A percentile compares a stretch with the other conserved stretches of the same genome.
These are phyloP conservation scores for Rhamnella rubrinervis DNA, from an alignment of 331 rosid species.

Conservation along the genomic window DNA sequence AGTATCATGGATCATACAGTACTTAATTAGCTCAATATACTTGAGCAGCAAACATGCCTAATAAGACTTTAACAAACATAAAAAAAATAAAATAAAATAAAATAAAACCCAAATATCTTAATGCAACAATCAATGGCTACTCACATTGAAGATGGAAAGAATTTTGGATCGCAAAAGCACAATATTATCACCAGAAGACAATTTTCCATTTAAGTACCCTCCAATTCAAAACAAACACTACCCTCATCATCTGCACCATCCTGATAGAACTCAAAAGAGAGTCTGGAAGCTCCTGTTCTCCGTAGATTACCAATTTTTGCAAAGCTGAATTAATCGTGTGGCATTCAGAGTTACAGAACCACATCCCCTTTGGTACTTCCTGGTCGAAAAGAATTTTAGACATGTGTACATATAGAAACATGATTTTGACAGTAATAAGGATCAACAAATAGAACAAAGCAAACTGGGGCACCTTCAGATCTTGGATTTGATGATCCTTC, in stretches of 20 bases:
- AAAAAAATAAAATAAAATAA: no score
- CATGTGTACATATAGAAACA: slow-evolving; percentile 1
- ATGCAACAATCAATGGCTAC: slow-evolving; percentile 15
- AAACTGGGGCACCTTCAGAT: slow-evolving; percentile 46
- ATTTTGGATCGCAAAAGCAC: slow-evolving; percentile 56
- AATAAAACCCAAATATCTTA: background rate
- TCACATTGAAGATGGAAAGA: slow-evolving; percentile 64
- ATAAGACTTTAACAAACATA: no score
- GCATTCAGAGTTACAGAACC: slow-evolving; percentile 74
- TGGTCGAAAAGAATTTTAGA: slow-evolving; percentile 24
- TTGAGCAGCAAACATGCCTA: no score
- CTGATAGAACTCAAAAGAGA: slow-evolving; percentile 40
- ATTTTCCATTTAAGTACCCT: slow-evolving; percentile 66
- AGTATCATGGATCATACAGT: no score
- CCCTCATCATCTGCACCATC: slow-evolving; percentile 30
- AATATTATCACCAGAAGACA: slow-evolving; percentile 39
- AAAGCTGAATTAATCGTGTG: slow-evolving; percentile 38
- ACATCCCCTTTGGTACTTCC: slow-evolving; percentile 71
- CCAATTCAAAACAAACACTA: slow-evolving; percentile 61
- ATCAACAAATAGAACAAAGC: background rate
- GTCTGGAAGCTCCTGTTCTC: slow-evolving; percentile 52
- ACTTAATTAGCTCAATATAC: no score
- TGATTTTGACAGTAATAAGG: no score
- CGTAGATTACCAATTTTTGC: slow-evolving; percentile 47
- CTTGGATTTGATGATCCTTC: slow-evolving; percentile 59